These are phyloP conservation scores for Excoecaria cochinchinensis DNA, from an alignment of 345 rosid species.

Conservation along the genomic window DNA sequence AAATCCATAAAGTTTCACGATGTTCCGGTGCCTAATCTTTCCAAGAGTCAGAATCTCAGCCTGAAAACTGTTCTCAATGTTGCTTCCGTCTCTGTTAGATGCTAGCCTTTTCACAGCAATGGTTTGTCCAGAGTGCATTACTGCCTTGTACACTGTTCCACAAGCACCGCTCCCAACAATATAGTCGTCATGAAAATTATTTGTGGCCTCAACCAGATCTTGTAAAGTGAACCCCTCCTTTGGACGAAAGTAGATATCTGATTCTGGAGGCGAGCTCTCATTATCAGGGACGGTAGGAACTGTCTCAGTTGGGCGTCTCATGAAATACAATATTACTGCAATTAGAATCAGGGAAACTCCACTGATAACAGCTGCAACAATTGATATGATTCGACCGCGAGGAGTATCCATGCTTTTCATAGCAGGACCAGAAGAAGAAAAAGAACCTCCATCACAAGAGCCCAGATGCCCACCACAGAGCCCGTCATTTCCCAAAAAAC, in stretches of 20 bases:
- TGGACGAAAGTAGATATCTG: conserved; percentile 62
- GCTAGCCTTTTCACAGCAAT: conserved; percentile 74
- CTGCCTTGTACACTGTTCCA: conserved; percentile 73
- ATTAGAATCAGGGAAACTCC: conserved; percentile 50
- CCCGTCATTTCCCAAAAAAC: conserved; percentile 66
- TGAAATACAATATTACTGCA: conserved; percentile 46
- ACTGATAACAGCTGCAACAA: conserved; percentile 46
- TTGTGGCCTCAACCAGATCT: conserved; percentile 64
- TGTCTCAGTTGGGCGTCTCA: conserved; percentile 42
- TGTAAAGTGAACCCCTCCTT: conserved; percentile 72
- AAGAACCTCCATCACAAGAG: conserved; percentile 28
- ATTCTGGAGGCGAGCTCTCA: conserved; percentile 39
- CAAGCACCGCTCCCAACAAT: conserved; percentile 79
- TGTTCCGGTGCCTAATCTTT: conserved; percentile 75
- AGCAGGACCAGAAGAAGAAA: conserved; percentile 19
- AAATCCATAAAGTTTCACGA: conserved; percentile 80
- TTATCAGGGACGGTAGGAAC: conserved; percentile 48
- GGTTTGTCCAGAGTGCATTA: conserved; percentile 54
- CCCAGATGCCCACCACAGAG: conserved; percentile 47
- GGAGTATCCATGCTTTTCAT: conserved; percentile 24
- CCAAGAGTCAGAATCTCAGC: conserved; percentile 82
- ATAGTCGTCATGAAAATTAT: conserved; percentile 56
- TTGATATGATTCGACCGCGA: conserved; percentile 45
- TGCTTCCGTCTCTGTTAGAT: conserved; percentile 59
- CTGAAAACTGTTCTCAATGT: conserved; percentile 61